Base-by-base conservation (phyloP, 1,284 basidiomycete species). In the Fomitopsis schrenkii region DNA sequence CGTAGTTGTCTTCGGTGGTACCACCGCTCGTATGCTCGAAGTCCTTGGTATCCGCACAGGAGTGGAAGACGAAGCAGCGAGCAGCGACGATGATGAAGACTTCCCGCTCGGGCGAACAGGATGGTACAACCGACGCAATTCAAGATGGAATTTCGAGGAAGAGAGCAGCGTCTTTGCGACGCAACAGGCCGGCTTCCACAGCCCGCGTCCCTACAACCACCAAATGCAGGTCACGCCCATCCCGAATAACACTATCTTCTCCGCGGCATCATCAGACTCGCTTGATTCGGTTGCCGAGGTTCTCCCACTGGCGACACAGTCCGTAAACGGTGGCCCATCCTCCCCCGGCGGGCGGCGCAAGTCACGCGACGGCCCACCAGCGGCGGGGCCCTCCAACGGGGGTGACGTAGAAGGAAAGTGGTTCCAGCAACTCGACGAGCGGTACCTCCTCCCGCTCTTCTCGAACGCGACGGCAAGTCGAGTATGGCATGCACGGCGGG, bases 11-110 rank as follows among this genome's bases (percentile, higher is more conserved):
- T 99, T 99, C 71, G 97, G 97, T 0, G 97, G 97, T 0, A 98
- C 97, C 7, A 98, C 97, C 0, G 88, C 93, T 6, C 83, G 95
- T 61, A 99, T 99, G 97, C 83, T 99, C 50, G 95, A 98, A 70
- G 88, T 99, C 9, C 83, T 98, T n/a, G 96, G 97, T 1, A 98
- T 99, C 67, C 80, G 93, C 9, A 97, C 95, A 0, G 96, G 97
- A 0, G 94, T 99, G 0, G 96, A 98, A 68, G 95, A 98, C 65
- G 95, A 95, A 54, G 93, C 84, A 4, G 91, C 84, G 40, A 87
- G 83, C 65, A 90, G 87, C 63, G 92, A 90, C 68, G 90, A 92
- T 59, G 94, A 96, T 50, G 93, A 93, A 48, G 88, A 85, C 9
- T 69, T 73, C 0, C 67, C 71, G 17, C 57, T 70, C 30, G 68